Conservation (phyloP, 73 alveolate genomes). For the Paraurostyla sp. region DNA sequence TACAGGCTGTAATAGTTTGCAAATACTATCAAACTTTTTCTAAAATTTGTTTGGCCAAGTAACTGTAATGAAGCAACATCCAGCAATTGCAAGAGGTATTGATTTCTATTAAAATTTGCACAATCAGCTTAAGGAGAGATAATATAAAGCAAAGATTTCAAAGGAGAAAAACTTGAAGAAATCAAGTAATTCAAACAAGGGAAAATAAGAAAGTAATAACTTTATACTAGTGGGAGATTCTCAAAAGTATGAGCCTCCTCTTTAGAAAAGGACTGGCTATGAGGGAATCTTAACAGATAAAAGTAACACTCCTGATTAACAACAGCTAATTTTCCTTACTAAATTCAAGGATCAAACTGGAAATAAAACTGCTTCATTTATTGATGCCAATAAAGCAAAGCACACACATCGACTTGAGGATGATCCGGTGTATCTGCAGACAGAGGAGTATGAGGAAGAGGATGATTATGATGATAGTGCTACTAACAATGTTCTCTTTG, state of each 20-base stretch:
- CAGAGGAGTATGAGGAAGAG: slow-evolving; percentile 43
- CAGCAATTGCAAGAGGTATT: slow-evolving; percentile 26
- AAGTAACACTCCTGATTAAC: slow-evolving; percentile 4
- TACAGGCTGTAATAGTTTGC: not conserved
- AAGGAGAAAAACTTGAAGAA: not conserved
- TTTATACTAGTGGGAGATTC: not conserved
- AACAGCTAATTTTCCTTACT: too few species aligned
- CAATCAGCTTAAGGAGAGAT: not conserved
- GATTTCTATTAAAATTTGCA: slow-evolving; percentile 41
- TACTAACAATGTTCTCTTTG: not conserved
- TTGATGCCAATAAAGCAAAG: too few species aligned
- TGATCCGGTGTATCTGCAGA: slow-evolving; percentile 23
- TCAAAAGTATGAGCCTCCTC: not conserved
- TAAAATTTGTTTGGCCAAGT: not conserved
- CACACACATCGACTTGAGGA: too few species aligned
- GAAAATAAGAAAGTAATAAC: not conserved
- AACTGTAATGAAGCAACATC: slow-evolving; percentile 15
- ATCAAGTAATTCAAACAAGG: not conserved
- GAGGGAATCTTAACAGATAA: not conserved
- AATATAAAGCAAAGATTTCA: not conserved
- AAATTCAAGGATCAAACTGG: not conserved
- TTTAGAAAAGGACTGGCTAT: not conserved
- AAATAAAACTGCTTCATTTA: not conserved
- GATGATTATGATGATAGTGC: not conserved
- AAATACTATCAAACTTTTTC: not conserved